Evolutionary conservation across 2,329 filamentous ascomycete genomes (phyloP).

Genomic region (Verticillium nubilum): DNA sequence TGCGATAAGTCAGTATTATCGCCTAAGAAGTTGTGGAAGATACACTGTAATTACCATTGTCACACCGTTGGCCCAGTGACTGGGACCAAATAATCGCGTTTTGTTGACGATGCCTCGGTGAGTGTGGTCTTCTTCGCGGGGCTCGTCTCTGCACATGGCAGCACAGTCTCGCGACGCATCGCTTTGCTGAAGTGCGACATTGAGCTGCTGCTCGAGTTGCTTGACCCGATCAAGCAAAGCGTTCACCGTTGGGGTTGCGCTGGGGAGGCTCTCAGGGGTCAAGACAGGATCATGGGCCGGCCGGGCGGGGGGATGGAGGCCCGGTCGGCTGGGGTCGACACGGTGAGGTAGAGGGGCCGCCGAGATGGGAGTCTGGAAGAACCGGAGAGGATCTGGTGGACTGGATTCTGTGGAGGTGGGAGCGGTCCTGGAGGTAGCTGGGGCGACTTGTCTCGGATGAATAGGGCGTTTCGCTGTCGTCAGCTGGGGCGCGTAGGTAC

Average conservation of each 20-base stretch:
- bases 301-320: not conserved
- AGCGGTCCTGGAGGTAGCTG: not conserved
- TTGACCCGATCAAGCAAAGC: slow-evolving; percentile 30
- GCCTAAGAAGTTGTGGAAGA: too few relatives aligned
- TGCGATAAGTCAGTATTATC: slow-evolving; percentile 1
- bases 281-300: not conserved
- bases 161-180: not conserved
- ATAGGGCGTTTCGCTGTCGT: slow-evolving; percentile 13
- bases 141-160: slow-evolving; percentile 1
- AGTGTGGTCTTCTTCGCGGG: not conserved
- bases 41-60: not conserved
- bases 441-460: not conserved
- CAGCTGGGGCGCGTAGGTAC: slow-evolving; percentile 40
- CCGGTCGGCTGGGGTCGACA: not conserved
- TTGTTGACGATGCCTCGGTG: slow-evolving; percentile 31
- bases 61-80: slow-evolving; percentile 41
- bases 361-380: not conserved
- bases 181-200: not conserved
- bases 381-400: not conserved
- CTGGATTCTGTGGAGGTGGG: not conserved
- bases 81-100: slow-evolving; percentile 40
- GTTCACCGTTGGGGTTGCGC: slow-evolving; percentile 17
- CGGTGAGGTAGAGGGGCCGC: not conserved
- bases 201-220: slow-evolving; percentile 37
- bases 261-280: slow-evolving; percentile 12